phyloP scores from a whole-genome alignment of 2,329 filamentous ascomycete species.

The Fusarium anthophilum region DNA sequence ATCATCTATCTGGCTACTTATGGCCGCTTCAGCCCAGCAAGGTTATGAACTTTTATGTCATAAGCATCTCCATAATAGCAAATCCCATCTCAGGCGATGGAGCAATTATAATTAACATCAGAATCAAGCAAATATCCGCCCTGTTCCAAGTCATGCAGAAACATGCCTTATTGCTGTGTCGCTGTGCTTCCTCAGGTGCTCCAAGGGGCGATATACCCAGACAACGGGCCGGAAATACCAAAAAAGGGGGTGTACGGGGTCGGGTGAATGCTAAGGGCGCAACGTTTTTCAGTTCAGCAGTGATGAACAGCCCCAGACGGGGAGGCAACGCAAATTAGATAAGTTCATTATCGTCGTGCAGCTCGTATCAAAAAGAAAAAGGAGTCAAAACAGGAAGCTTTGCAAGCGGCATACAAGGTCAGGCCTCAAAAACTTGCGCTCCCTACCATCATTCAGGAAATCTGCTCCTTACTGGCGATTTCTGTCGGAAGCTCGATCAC shows the following conservation, averaged over 20 bases:
- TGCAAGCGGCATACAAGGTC: background rate
- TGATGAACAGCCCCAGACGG: background rate
- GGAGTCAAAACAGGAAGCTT: background rate
- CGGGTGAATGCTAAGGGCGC: background rate
- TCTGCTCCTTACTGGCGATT: background rate
- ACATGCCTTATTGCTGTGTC: background rate
- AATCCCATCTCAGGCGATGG: background rate
- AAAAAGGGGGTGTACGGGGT: background rate
- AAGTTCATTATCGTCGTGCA: background rate
- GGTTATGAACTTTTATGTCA: slow-evolving; percentile 6
- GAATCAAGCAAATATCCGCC: slow-evolving; percentile 7
- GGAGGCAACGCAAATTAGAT: background rate
- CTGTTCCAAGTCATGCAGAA: background rate
- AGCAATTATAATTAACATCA: slow-evolving; percentile 3
- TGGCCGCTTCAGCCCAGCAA: slow-evolving; percentile 8
- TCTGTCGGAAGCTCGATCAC: background rate
- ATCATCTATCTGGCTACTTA: background rate
- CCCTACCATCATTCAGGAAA: background rate
- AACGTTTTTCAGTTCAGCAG: background rate
- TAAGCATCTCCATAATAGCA: slow-evolving; percentile 10
- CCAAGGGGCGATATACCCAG: background rate
- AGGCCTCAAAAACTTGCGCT: background rate
- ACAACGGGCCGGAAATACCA: slow-evolving; percentile 1
- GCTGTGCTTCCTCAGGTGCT: slow-evolving; percentile 5
- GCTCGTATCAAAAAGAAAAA: background rate